Conservation (phyloP, 2,329 filamentous ascomycete genomes). For the Fusarium sp. region DNA sequence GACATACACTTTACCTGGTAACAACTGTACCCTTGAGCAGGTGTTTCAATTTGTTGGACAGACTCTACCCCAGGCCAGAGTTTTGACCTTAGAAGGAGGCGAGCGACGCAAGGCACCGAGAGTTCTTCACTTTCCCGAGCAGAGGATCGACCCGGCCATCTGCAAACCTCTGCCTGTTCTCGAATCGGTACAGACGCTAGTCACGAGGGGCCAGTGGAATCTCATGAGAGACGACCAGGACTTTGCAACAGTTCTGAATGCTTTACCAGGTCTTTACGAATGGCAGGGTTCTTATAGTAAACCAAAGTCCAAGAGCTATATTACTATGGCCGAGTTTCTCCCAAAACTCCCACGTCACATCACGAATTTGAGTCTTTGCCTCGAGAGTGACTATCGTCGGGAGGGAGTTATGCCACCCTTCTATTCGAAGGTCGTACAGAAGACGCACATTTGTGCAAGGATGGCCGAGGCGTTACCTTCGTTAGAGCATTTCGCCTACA, state of each 20-base stretch:
- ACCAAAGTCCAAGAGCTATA: slow-evolving; percentile 79
- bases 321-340: slow-evolving; percentile 74
- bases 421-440: slow-evolving; percentile 68
- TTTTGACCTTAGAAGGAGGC: slow-evolving; percentile 80
- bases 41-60: slow-evolving; percentile 73
- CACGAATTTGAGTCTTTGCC: slow-evolving; percentile 72
- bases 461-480: slow-evolving; percentile 70
- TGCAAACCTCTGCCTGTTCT: slow-evolving; percentile 59
- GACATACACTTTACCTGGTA: slow-evolving; percentile 68
- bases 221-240: slow-evolving; percentile 73
- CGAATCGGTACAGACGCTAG: slow-evolving; percentile 71
- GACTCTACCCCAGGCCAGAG: slow-evolving; percentile 69
- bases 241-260: slow-evolving; percentile 70
- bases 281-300: slow-evolving; percentile 76
- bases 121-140: slow-evolving; percentile 58
- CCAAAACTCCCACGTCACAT: slow-evolving; percentile 67
- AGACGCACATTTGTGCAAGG: slow-evolving; percentile 73
- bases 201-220: slow-evolving; percentile 83
- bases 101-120: slow-evolving; percentile 80
- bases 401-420: slow-evolving; percentile 71
- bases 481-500: slow-evolving; percentile 77
- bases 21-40: slow-evolving; percentile 77
- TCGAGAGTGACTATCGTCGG: slow-evolving; percentile 78
- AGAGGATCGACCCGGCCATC: slow-evolving; percentile 35
- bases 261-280: slow-evolving; percentile 73